Base-by-base conservation (phyloP, 2,329 filamentous ascomycete species). In the Nemania sp. region DNA sequence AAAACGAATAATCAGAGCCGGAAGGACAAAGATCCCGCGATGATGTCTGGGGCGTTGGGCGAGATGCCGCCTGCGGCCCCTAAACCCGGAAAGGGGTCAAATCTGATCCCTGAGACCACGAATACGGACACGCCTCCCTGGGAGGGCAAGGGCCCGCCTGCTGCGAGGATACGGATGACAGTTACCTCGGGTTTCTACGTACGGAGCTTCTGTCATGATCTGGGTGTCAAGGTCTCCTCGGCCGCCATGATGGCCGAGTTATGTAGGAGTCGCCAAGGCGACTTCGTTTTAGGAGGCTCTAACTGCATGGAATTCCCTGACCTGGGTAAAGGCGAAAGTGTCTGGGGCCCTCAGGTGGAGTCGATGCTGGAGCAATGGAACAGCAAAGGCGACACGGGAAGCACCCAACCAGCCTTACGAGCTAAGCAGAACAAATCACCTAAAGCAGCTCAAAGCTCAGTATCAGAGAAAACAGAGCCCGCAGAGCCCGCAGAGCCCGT, bases 131-230 rank as follows among this genome's bases (percentile, higher is more conserved):
- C 77, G 1, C 79, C 80, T 5, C 77, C 79, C 6, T 84, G 82
- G 82, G 77, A 74, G 33, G 82, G 78, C 68, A 75, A 85, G 66
- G 83, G 81, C 0, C 85, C 91, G 1, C 84, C 93, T 1, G 94
- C 93, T 1, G 89, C 84, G 43, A 88, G 84, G 67, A 84, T 99
- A 55, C 86, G 89, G 52, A 91, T 99, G 83, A 96, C 90, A 0
- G 93, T 97, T 46, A 91, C 91, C 2, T 96, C 91, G 0, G 94
- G 94, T 33, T 99, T 97, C 78, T 99, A 99, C 71, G 92, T 99
- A 12, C 88, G 94, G 59, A 95, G 89, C 53, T 84, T 99, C 63
- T 92, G 91, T 64, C 91, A 97, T 69, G 94, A 99, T 66, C 80
- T 99, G 3, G 94, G 93, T 19, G 78, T 86, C 61, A 91, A 90